These are phyloP conservation scores for Pyrus pyrifolia DNA, from an alignment of 306 rosid species.

Conservation along the genomic window DNA sequence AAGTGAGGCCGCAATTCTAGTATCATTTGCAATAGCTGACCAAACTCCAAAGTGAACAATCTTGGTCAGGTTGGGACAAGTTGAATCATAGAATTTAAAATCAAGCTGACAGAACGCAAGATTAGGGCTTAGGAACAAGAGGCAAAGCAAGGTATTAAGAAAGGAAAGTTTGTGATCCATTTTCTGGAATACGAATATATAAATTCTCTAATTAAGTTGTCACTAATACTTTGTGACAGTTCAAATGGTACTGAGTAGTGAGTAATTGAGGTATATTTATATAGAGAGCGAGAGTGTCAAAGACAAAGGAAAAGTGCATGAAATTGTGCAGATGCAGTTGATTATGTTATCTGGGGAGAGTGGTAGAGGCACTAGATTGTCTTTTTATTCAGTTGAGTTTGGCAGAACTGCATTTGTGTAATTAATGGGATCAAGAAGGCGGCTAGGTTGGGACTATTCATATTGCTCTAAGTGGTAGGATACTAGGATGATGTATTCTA, in stretches of 20 bases:
- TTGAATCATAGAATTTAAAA: slow-evolving; percentile 51
- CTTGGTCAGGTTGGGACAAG: slow-evolving; percentile 54
- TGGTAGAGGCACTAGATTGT: slow-evolving; percentile 51
- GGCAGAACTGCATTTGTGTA: slow-evolving; percentile 33
- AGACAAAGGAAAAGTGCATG: neutral
- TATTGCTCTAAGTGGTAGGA: neutral
- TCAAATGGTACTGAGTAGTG: neutral
- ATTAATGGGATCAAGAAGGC: slow-evolving; percentile 12
- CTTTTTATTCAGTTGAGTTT: slow-evolving; percentile 26
- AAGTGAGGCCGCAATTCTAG: slow-evolving; percentile 89
- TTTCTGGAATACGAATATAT: neutral
- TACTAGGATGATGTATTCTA: slow-evolving; percentile 22
- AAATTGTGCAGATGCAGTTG: neutral
- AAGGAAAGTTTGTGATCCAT: slow-evolving; percentile 35
- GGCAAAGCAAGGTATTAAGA: slow-evolving; percentile 27
- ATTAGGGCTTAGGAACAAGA: slow-evolving; percentile 40
- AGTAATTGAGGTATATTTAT: slow-evolving; percentile 1
- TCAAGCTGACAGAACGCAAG: slow-evolving; percentile 55
- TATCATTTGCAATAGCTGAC: slow-evolving; percentile 65
- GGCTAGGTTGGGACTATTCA: neutral
- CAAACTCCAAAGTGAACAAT: slow-evolving; percentile 49
- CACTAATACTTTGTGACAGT: neutral
- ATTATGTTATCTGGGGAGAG: slow-evolving; percentile 18
- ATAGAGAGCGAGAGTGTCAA: neutral
- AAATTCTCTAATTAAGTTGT: neutral